These are phyloP conservation scores for Leptosphaerulina australis DNA, from an alignment of 2,329 filamentous ascomycete genomes.

Conservation along the genomic window DNA sequence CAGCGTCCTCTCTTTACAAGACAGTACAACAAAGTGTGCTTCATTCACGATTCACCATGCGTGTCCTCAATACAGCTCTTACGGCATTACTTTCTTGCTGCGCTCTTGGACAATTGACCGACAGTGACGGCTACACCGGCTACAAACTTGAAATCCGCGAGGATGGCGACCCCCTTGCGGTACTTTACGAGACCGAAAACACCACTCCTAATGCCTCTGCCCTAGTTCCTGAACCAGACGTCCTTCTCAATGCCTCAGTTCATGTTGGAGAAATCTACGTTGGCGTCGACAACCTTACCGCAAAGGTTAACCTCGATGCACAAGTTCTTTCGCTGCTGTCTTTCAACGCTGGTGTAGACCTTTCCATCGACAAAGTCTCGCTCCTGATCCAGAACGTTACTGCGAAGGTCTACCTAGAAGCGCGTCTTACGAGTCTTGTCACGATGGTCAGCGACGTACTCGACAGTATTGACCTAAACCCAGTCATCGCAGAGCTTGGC, in stretches of 20 bases:
- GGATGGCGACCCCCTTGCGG: slow-evolving; percentile 58
- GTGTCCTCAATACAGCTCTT: slow-evolving; percentile 32
- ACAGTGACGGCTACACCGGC: slow-evolving; percentile 59
- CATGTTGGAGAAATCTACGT: slow-evolving; percentile 65
- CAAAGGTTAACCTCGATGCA: slow-evolving; percentile 65
- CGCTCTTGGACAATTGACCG: slow-evolving; percentile 40
- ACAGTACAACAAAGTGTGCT: not conserved
- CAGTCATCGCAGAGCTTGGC: slow-evolving; percentile 62
- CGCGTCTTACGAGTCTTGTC: slow-evolving; percentile 65
- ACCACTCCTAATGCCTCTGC: slow-evolving; percentile 52
- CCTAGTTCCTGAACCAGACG: slow-evolving; percentile 59
- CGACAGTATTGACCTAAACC: slow-evolving; percentile 65
- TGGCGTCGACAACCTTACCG: slow-evolving; percentile 64
- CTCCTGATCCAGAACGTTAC: slow-evolving; percentile 64
- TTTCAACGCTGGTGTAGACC: slow-evolving; percentile 67
- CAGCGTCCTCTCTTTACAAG: slow-evolving; percentile 29
- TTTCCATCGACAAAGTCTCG: slow-evolving; percentile 62
- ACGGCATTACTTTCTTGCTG: slow-evolving; percentile 44
- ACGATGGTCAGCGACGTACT: slow-evolving; percentile 65
- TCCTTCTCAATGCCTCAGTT: slow-evolving; percentile 65
- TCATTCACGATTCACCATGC: slow-evolving; percentile 24
- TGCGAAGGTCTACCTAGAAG: slow-evolving; percentile 65
- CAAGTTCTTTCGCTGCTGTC: slow-evolving; percentile 64
- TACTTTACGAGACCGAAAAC: slow-evolving; percentile 61
- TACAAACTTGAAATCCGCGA: slow-evolving; percentile 58